A percentile compares a stretch with the other conserved stretches of the same genome.
Evolutionary conservation across 2,329 filamentous ascomycete species (phyloP).

Genomic region (Purpureocillium lavendulum): DNA sequence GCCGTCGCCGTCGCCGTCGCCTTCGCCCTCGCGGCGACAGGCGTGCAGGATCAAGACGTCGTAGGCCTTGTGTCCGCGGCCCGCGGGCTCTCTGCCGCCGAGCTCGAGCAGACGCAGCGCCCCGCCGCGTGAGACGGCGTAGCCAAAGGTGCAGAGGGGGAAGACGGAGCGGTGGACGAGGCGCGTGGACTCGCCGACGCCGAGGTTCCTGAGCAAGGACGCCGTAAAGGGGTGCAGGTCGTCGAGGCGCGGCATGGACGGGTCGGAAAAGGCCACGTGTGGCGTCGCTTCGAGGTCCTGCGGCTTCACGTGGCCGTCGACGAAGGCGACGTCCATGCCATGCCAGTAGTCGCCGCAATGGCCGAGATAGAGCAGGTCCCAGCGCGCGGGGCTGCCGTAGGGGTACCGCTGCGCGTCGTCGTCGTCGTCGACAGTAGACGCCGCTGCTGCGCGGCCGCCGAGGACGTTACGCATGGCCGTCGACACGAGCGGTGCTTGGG

Average conservation of each 20-base stretch:
- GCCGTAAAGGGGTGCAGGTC: not conserved
- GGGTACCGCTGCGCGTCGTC: not conserved
- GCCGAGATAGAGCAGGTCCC: slow-evolving; percentile 2
- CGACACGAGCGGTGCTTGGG: slow-evolving; percentile 1
- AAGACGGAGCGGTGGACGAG: slow-evolving; percentile 4
- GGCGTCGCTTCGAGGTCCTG: slow-evolving; percentile 1
- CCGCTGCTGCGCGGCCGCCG: not conserved
- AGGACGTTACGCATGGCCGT: not conserved
- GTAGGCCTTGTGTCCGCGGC: not conserved
- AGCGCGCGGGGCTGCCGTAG: not conserved
- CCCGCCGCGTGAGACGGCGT: slow-evolving; percentile 1
- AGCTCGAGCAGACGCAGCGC: not conserved
- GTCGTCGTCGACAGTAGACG: too few species aligned
- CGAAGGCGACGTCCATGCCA: not conserved
- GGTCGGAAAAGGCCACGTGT: not conserved
- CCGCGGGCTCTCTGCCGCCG: not conserved
- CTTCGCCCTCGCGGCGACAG: not conserved
- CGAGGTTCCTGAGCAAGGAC: slow-evolving; percentile 1
- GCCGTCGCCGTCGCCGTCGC: too few species aligned
- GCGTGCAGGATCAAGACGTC: not conserved
- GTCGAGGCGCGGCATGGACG: not conserved
- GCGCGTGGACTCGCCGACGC: not conserved
- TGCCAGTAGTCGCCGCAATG: slow-evolving; percentile 3
- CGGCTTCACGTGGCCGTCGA: slow-evolving; percentile 1
- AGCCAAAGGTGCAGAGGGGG: slow-evolving; percentile 1